Base-by-base conservation (phyloP, 768 basidiomycete species). In the Antrodiella citrinella region DNA sequence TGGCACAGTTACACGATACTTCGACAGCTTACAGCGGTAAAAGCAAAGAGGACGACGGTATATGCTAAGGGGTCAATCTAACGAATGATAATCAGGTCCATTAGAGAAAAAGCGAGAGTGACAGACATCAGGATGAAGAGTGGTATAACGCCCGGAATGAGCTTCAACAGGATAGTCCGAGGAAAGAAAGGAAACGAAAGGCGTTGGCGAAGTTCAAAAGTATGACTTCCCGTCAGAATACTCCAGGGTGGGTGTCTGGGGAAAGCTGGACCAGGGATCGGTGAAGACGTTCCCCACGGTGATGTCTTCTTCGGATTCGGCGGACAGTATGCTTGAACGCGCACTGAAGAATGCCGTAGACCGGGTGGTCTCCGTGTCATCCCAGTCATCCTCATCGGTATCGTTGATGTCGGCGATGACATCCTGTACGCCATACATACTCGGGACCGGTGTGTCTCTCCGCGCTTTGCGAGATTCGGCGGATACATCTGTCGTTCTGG, bases 261-360 rank as follows among this genome's bases (percentile, higher is more conserved):
- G 30, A 15, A 35, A 35, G 7, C 15, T 15, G 30, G 15, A 35
- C 7, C 7, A 35, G 7, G 7, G 15, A 35, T 35, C 30, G 7
- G 7, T 15, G 15, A 35, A 35, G 15, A 35, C 30, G 7, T 35
- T 15, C 30, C 7, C 30, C 7, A 15, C 7, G 7, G 30, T 35
- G 7, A 7, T 15, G 30, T 35, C 30, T 7, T 35, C 30, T 7
- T 35, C 30, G 7, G 30, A 7, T 7, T 35, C 30, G 30, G 7
- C 30, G 30, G 7, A 7, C 15, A 35, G 30, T 7, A 9, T 43
- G 38, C 47, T 53, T 22, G 51, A 51, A 11, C 51, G 52, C 39
- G 52, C 44, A 43, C 48, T 53, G 49, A 48, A 49, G 30, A 49
- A 50, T 22, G 48, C 52, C 38, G 49, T 50, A n/a, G 48, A 53